Evolutionary conservation across 2,329 filamentous ascomycete species (phyloP), one percentile per base, ranked within the genome.

Genomic region (Aureobasidium subglaciale): DNA sequence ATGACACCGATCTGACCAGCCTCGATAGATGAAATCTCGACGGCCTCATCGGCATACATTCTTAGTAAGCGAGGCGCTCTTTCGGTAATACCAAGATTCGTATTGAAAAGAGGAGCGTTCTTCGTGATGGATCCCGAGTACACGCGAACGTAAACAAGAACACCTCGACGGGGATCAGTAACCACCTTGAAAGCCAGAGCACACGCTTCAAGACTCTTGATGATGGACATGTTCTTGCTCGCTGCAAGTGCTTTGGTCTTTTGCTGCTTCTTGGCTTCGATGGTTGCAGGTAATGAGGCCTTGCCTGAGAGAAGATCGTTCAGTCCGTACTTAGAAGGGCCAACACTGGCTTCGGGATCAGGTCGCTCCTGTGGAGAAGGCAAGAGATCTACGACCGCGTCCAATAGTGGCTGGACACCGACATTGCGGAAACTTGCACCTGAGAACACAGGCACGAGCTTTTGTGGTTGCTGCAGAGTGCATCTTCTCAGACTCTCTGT

Each of bases 1-100:
- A 99, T 86, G 4, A 96, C 93, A 29, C 93, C 93, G 59, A 99
- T 99, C 67, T 97, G 91, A 0, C 93, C 93, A 0, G 89, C 83
- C 3, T 83, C 77, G 34, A 99, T 87, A 25, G 85, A 82, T 18
- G 86, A 81, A 20, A 97, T 85, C 60, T 96, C 90, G 15, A 95
- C 82, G 0, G 91, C 87, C 65, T 95, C 88, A 32, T 85, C 86
- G 49, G 90, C 93, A 59, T 93, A 95, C 75, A 97, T 95, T 62
- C 91, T 90, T 55, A 96, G 75, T 32, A 97, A 80, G 3, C 87
- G 85, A 55, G 90, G 86, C 0, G 88, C 87, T 48, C 86, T 82
- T 67, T 97, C 93, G 0, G 85, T 84, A n/a, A 83, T 73, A 57
- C 86, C 80, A 2, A 95, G 79, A 61, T 88, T 90, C 10, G 91